Percentiles rank a stretch among this genome's conserved stretches.
Evolutionary conservation across 1,284 basidiomycete species (phyloP).

Genomic region (Sanghuangporus baumii): DNA sequence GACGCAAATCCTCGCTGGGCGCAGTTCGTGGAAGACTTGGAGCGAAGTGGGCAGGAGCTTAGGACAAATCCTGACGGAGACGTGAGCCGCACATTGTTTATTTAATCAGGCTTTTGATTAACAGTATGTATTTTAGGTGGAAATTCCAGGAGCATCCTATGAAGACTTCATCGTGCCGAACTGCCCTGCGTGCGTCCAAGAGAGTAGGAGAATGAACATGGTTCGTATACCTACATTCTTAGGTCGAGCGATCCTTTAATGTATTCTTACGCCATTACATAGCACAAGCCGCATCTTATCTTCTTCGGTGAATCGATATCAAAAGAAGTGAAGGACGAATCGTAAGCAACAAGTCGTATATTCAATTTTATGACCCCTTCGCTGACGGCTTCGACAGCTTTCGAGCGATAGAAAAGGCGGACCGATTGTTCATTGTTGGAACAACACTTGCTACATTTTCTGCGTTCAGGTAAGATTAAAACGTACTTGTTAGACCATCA

Average conservation of each 20-base stretch:
- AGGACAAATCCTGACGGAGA: constrained; percentile 92
- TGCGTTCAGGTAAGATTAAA: constrained; percentile 61
- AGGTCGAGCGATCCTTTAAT: not conserved
- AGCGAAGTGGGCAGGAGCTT: constrained; percentile 54
- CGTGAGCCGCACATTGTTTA: constrained; percentile 37
- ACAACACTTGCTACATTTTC: constrained; percentile 91
- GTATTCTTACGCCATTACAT: not conserved
- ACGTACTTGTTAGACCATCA: not conserved
- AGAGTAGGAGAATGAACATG: constrained; percentile 48
- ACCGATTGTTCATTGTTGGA: constrained; percentile 74
- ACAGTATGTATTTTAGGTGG: constrained; percentile 46
- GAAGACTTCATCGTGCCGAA: constrained; percentile 74
- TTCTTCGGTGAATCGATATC: constrained; percentile 89
- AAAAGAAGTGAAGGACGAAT: constrained; percentile 53
- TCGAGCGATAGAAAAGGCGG: constrained; percentile 51
- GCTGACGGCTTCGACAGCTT: constrained; percentile 38
- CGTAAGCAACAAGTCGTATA: constrained; percentile 43
- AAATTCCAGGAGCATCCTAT: constrained; percentile 73
- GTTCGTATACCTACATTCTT: constrained; percentile 31
- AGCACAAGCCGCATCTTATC: constrained; percentile 81
- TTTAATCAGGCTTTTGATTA: not conserved
- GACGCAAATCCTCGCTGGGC: constrained; percentile 77
- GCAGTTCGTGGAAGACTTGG: constrained; percentile 61
- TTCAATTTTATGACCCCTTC: not conserved
- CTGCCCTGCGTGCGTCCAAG: constrained; percentile 58